phyloP scores from a whole-genome alignment of 495 filamentous ascomycete species.

The Jackrogersella minutella region DNA sequence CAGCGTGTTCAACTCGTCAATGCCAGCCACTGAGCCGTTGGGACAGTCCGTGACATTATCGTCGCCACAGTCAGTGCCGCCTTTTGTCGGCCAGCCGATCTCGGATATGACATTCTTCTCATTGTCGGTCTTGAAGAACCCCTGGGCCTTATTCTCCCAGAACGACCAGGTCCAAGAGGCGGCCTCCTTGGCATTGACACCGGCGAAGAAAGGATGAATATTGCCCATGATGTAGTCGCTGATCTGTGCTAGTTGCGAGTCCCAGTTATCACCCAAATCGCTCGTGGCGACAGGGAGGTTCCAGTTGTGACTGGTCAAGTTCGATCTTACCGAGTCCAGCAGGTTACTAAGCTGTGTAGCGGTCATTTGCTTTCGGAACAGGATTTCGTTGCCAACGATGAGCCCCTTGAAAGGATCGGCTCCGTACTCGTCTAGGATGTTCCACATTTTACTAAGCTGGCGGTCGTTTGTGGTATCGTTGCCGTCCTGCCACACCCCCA shows the following conservation, averaged over 20 bases:
- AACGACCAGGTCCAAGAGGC: conserved; percentile 86
- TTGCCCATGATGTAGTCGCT: conserved; percentile 96
- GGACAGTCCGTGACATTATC: conserved; percentile 59
- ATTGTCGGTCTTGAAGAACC: conserved; percentile 63
- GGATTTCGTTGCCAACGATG: conserved; percentile 93
- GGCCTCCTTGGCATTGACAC: conserved; percentile 71
- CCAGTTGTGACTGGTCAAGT: conserved; percentile 71
- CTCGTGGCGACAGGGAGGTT: conserved; percentile 83
- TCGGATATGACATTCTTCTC: conserved; percentile 81
- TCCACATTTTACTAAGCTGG: conserved; percentile 82
- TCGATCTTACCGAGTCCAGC: conserved; percentile 70
- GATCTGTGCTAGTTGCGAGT: conserved; percentile 64
- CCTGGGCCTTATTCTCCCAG: conserved; percentile 74
- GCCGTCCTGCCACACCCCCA: conserved; percentile 91
- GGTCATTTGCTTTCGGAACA: conserved; percentile 81
- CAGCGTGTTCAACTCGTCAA: conserved; percentile 84
- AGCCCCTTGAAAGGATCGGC: conserved; percentile 78
- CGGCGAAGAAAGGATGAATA: conserved; percentile 96
- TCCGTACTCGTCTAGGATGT: conserved; percentile 74
- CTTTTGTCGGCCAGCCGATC: conserved; percentile 89
- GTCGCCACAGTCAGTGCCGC: conserved; percentile 79
- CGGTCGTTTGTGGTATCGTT: conserved; percentile 85
- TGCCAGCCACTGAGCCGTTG: conserved; percentile 75
- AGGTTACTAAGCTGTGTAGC: conserved; percentile 68
- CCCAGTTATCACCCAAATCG: conserved; percentile 93